Evolutionary conservation across 495 filamentous ascomycete species (phyloP).

Genomic region (Saxophila tyrrhenica): DNA sequence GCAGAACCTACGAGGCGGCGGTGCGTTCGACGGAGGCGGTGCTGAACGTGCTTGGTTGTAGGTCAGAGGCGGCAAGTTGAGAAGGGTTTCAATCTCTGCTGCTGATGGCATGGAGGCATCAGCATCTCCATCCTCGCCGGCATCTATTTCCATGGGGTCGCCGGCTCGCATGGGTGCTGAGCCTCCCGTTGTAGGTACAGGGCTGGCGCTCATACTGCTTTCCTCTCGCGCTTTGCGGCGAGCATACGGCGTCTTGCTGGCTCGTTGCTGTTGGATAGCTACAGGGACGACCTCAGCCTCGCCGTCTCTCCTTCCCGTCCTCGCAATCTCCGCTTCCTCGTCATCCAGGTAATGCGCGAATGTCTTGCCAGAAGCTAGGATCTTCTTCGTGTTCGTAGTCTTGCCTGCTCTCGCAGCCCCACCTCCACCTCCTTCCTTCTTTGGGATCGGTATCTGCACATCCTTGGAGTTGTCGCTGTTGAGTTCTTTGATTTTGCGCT

Average conservation of each 20-base stretch:
- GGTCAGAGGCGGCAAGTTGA: constrained; percentile 61
- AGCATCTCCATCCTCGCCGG: constrained; percentile 44
- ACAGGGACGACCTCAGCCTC: constrained; percentile 5
- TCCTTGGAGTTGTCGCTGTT: constrained; percentile 68
- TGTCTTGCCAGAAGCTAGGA: constrained; percentile 82
- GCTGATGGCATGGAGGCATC: constrained; percentile 56
- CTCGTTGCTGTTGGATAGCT: constrained; percentile 20
- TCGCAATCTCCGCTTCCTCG: constrained; percentile 58
- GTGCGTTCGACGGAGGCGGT: constrained; percentile 37
- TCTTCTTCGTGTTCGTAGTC: constrained; percentile 74
- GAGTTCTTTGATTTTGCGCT: constrained; percentile 67
- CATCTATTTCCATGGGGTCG: constrained; percentile 18
- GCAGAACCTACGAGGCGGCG: constrained; percentile 60
- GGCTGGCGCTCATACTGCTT: constrained; percentile 12
- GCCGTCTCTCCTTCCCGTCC: constrained; percentile 13
- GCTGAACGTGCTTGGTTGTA: constrained; percentile 65
- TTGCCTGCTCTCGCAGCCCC: constrained; percentile 32
- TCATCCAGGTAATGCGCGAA: constrained; percentile 87
- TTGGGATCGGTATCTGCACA: constrained; percentile 55
- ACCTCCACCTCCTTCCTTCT: constrained; percentile 33
- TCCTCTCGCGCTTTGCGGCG: constrained; percentile 6
- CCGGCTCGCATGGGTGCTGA: background rate
- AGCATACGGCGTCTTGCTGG: constrained; percentile 21
- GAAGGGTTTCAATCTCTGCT: constrained; percentile 54
- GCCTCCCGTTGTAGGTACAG: background rate